These are phyloP conservation scores for Podosphaera aphanis DNA, from an alignment of 2,329 filamentous ascomycete genomes.

Conservation along the genomic window DNA sequence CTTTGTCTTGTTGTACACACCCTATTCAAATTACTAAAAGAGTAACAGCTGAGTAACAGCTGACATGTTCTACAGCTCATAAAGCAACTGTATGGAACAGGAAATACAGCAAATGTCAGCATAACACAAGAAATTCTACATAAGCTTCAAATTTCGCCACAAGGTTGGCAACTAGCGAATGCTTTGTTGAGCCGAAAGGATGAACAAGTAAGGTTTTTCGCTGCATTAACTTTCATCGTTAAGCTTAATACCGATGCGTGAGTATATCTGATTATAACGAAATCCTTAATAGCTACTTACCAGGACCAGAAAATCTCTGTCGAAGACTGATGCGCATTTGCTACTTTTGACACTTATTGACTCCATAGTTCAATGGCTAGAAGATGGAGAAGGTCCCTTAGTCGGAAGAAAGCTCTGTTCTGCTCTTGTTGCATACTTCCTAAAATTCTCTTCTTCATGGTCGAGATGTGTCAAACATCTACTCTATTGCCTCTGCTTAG, in stretches of 20 bases:
- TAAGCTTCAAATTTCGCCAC: conserved; percentile 49
- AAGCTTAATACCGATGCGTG: conserved; percentile 86
- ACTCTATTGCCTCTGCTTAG: conserved; percentile 30
- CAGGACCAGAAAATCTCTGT: conserved; percentile 23
- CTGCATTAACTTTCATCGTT: conserved; percentile 74
- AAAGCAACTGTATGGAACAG: conserved; percentile 25
- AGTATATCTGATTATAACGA: conserved; percentile 6
- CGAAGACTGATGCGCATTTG: conserved; percentile 25
- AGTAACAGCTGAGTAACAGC: not conserved
- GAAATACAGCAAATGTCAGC: conserved; percentile 19
- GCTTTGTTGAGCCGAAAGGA: conserved; percentile 44
- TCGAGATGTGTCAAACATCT: conserved; percentile 39
- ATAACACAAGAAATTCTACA: conserved; percentile 54
- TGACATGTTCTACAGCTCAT: conserved; percentile 18
- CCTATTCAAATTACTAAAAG: not conserved
- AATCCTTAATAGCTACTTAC: not conserved
- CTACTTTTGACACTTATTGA: conserved; percentile 35
- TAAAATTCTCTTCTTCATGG: conserved; percentile 47
- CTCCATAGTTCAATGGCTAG: conserved; percentile 35
- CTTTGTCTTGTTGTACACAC: not conserved
- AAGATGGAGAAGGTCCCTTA: conserved; percentile 28
- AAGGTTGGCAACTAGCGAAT: conserved; percentile 72
- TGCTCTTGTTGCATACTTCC: conserved; percentile 53
- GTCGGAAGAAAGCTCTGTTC: conserved; percentile 54
- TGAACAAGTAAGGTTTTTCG: conserved; percentile 71